phyloP scores from a whole-genome alignment of 1,284 basidiomycete genomes.

The Trametes hirsuta region DNA sequence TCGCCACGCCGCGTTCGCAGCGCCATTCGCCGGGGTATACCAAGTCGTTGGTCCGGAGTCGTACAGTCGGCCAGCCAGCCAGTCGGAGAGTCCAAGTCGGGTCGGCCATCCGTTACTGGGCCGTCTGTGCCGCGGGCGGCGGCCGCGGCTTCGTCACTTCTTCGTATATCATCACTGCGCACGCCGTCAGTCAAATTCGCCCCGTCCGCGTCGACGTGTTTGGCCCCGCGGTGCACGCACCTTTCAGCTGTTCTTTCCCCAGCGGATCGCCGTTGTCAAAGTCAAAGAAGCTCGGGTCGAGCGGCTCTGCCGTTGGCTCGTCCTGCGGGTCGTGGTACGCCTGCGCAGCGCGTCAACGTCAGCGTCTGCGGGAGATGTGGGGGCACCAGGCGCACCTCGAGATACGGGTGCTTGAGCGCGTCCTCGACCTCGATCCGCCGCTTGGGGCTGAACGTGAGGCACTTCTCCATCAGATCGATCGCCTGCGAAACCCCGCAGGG shows the following conservation, averaged over 20 bases:
- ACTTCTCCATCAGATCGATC: slow-evolving; percentile 88
- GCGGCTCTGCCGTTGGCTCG: slow-evolving; percentile 80
- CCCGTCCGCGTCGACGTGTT: neutral
- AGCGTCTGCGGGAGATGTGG: neutral
- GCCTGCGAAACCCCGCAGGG: slow-evolving; percentile 45
- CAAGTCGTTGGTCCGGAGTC: neutral
- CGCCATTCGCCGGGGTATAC: slow-evolving; percentile 13
- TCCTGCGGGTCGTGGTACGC: slow-evolving; percentile 91
- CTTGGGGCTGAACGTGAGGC: slow-evolving; percentile 91
- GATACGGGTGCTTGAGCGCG: slow-evolving; percentile 91
- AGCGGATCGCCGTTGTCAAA: slow-evolving; percentile 79
- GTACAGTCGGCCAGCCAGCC: no score
- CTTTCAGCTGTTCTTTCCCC: slow-evolving; percentile 71
- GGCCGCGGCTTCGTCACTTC: slow-evolving; percentile 48
- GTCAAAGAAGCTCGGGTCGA: slow-evolving; percentile 89
- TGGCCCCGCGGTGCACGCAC: slow-evolving; percentile 42
- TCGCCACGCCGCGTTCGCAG: neutral
- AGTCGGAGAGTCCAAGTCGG: no score
- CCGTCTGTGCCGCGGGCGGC: slow-evolving; percentile 1
- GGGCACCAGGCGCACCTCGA: slow-evolving; percentile 55
- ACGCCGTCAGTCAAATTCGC: neutral
- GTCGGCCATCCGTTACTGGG: slow-evolving; percentile 5
- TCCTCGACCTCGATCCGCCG: slow-evolving; percentile 90
- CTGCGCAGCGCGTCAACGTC: slow-evolving; percentile 38
- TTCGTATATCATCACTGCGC: slow-evolving; percentile 59